phyloP scores from a whole-genome alignment of 75 land plant species.

The Cryptomeria japonica region DNA sequence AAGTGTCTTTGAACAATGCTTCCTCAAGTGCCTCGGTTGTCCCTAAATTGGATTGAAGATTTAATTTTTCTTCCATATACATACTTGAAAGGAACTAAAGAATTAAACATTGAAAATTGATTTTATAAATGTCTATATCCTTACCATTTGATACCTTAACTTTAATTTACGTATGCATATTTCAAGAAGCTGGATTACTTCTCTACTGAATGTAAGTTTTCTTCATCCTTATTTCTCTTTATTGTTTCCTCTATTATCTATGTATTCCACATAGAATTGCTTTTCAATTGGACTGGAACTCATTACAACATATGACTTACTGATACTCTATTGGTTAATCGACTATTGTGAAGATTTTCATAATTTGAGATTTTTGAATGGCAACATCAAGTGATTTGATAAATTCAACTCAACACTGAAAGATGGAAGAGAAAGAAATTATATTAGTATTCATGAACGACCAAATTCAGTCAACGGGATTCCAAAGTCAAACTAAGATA shows the following conservation, averaged over 20 bases:
- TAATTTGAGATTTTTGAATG: not conserved
- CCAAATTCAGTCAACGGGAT: not conserved
- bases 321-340: not conserved
- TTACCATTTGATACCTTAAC: conserved; percentile 58
- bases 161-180: conserved; percentile 84
- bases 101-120: not conserved
- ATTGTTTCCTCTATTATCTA: not conserved
- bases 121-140: not conserved
- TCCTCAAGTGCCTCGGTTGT: not conserved
- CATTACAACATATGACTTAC: not conserved
- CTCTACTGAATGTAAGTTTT: conserved; percentile 93
- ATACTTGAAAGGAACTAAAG: not conserved
- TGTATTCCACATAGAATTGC: not conserved
- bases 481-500: not conserved
- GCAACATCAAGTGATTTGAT: not conserved
- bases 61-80: not conserved
- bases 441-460: not conserved
- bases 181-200: conserved; percentile 99
- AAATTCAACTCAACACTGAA: not conserved
- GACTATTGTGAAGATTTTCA: not conserved
- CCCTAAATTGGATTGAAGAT: not conserved
- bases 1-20: not conserved
- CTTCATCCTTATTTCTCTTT: not conserved
- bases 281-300: conserved; percentile 3
- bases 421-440: not conserved